Evolutionary conservation across 495 filamentous ascomycete species (phyloP).

Genomic region (Cryomyces minteri): DNA sequence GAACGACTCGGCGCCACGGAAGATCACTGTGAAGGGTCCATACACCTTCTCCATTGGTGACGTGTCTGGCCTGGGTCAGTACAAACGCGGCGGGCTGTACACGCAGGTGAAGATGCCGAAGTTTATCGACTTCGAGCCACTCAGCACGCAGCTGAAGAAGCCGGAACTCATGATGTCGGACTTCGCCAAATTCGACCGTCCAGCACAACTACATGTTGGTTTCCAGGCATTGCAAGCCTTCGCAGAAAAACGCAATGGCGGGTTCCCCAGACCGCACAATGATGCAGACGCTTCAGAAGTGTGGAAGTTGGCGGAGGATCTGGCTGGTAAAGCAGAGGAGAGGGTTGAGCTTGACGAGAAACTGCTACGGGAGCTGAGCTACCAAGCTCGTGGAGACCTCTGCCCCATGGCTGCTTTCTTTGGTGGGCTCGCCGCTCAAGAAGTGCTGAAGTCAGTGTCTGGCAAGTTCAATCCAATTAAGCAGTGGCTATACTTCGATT

Average conservation of each 20-base stretch:
- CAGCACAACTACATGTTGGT: constrained; percentile 77
- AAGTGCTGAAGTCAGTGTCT: constrained; percentile 91
- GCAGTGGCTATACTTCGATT: constrained; percentile 95
- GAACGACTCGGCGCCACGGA: constrained; percentile 65
- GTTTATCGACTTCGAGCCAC: constrained; percentile 70
- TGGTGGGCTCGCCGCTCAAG: constrained; percentile 86
- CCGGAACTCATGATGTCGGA: constrained; percentile 86
- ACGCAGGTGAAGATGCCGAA: constrained; percentile 98
- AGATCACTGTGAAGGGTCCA: constrained; percentile 85
- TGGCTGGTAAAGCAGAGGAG: constrained; percentile 44
- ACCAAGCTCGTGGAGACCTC: constrained; percentile 86
- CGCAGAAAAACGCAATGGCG: constrained; percentile 41
- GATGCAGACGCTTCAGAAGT: constrained; percentile 69
- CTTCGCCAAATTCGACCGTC: constrained; percentile 92
- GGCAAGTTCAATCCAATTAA: constrained; percentile 89
- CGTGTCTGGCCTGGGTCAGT: constrained; percentile 68
- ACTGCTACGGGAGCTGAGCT: constrained; percentile 80
- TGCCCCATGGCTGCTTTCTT: constrained; percentile 89
- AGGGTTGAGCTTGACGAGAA: constrained; percentile 83
- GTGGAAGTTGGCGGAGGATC: constrained; percentile 45
- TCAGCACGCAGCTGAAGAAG: constrained; percentile 57
- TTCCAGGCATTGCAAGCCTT: constrained; percentile 87
- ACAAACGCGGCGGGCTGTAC: constrained; percentile 74
- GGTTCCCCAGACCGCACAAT: constrained; percentile 66
- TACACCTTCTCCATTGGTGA: constrained; percentile 97